A percentile compares a stretch with the other conserved stretches of the same genome.
Evolutionary conservation across 768 basidiomycete genomes (phyloP).

Genomic region (Tricholoma furcatifolium): DNA sequence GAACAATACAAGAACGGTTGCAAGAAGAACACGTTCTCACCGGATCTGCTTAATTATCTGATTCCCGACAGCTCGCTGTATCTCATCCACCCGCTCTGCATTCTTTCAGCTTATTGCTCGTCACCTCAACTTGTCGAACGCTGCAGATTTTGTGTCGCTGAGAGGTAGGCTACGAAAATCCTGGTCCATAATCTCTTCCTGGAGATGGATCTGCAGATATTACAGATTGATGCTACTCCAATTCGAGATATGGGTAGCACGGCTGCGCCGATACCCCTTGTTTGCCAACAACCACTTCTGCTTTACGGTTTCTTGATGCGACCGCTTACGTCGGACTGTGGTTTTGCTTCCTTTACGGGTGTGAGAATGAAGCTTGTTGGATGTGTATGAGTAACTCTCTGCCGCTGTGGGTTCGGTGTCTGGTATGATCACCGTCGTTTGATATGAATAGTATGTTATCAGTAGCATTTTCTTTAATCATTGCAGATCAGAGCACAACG

Average conservation of each 20-base stretch:
- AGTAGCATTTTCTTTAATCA: background rate
- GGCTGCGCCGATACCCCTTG: conserved; percentile 8
- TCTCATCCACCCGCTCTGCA: no score
- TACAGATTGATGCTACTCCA: no score
- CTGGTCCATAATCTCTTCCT: no score
- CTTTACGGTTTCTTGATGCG: background rate
- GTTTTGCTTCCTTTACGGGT: background rate
- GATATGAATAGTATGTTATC: background rate
- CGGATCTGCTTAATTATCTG: no score
- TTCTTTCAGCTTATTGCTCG: no score
- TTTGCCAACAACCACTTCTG: background rate
- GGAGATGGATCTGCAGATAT: no score
- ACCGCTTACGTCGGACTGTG: conserved; percentile 5
- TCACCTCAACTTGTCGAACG: no score
- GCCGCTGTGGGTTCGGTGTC: background rate
- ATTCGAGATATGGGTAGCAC: conserved; percentile 7
- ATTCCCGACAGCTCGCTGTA: no score
- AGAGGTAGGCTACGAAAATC: no score
- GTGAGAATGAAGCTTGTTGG: background rate
- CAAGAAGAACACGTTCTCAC: no score
- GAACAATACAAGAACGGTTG: no score
- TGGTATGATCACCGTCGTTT: conserved; percentile 1
- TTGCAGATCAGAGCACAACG: background rate
- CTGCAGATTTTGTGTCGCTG: no score
- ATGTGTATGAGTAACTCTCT: background rate